A percentile compares a stretch with the other conserved stretches of the same genome.
These are phyloP conservation scores for Colletotrichum sublineola DNA, from an alignment of 2,329 filamentous ascomycete species.

Conservation along the genomic window DNA sequence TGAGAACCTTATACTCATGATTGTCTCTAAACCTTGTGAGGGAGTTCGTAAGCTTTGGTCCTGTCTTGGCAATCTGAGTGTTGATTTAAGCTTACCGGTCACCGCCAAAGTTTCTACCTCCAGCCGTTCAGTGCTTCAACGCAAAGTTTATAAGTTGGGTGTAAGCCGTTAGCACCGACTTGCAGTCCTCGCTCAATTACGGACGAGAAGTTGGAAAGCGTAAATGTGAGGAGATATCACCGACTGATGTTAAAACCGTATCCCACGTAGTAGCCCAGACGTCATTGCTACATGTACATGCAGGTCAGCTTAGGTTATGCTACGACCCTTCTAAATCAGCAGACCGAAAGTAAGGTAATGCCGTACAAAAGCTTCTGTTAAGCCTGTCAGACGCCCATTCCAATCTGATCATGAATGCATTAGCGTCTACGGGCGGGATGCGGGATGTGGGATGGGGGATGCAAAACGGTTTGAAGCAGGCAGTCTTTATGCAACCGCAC, in stretches of 20 bases:
- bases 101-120: background rate
- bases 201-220: background rate
- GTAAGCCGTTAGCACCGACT: background rate
- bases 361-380: background rate
- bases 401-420: conserved; percentile 1
- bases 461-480: background rate
- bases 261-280: background rate
- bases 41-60: background rate
- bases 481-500: background rate
- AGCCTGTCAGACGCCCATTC: background rate
- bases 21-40: background rate
- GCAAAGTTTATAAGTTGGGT: background rate
- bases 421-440: background rate
- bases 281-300: background rate
- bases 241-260: background rate
- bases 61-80: background rate
- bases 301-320: background rate
- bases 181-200: too few species aligned
- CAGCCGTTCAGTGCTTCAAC: background rate
- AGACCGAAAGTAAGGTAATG: background rate
- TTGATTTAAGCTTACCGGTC: background rate
- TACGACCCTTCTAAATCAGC: background rate
- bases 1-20: background rate
- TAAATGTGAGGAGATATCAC: background rate
- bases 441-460: background rate